These are phyloP conservation scores for Penicillium egyptiacum DNA, from an alignment of 495 filamentous ascomycete genomes.

Conservation along the genomic window DNA sequence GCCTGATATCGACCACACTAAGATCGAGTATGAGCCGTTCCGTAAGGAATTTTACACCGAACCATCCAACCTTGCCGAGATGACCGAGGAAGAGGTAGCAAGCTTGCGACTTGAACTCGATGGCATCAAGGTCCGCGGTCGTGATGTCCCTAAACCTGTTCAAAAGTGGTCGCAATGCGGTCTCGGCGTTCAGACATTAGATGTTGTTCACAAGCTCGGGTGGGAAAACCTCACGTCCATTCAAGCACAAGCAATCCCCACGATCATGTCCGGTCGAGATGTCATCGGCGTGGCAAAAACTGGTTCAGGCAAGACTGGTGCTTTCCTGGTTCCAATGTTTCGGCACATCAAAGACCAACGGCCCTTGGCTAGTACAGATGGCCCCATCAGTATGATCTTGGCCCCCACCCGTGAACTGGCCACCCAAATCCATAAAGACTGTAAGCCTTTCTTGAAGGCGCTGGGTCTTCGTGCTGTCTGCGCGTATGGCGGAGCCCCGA, in stretches of 20 bases:
- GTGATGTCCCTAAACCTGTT: conserved; percentile 87
- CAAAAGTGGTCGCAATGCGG: conserved; percentile 97
- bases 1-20: conserved; percentile 78
- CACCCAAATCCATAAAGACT: conserved; percentile 90
- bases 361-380: conserved; percentile 78
- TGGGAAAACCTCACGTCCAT: conserved; percentile 90
- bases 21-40: conserved; percentile 81
- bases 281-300: conserved; percentile 97
- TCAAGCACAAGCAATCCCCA: conserved; percentile 90
- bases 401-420: conserved; percentile 94
- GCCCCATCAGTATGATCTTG: conserved; percentile 85
- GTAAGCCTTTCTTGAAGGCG: conserved; percentile 89
- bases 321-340: conserved; percentile 94
- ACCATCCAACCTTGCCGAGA: conserved; percentile 74
- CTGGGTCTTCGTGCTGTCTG: conserved; percentile 89
- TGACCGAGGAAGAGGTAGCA: conserved; percentile 83
- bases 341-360: conserved; percentile 95
- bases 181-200: conserved; percentile 80
- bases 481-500: conserved; percentile 92
- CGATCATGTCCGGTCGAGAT: conserved; percentile 94
- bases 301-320: conserved; percentile 97
- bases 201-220: conserved; percentile 79
- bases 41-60: conserved; percentile 94
- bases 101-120: conserved; percentile 84
- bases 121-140: conserved; percentile 87